These are phyloP conservation scores for Neurospora terricola DNA, from an alignment of 495 filamentous ascomycete species.

Conservation along the genomic window DNA sequence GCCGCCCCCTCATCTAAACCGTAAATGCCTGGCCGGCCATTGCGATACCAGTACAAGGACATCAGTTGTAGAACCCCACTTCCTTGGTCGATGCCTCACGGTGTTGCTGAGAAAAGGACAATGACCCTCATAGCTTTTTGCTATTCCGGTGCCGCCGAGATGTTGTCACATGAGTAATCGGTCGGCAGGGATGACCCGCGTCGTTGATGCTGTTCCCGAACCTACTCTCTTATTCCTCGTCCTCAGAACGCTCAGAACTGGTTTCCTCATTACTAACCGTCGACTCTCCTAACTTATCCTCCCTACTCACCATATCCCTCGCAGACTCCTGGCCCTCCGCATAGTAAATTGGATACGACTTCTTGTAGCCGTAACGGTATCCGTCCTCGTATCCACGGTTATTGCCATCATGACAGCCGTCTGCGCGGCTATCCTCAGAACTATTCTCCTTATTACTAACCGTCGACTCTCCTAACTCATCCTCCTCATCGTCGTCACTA, in stretches of 20 bases:
- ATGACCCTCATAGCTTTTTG: no score
- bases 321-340: background rate
- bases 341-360: background rate
- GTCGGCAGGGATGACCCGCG: background rate
- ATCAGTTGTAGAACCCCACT: no score
- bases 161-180: no score
- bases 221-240: background rate
- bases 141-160: no score
- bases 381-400: background rate
- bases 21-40: no score
- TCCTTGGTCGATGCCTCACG: no score
- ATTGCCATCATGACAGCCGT: background rate
- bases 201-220: background rate
- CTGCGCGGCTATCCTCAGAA: background rate
- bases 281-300: no score
- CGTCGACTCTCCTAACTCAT: background rate
- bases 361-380: background rate
- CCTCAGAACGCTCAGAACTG: background rate
- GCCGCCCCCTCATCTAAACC: no score
- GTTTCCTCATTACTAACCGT: background rate
- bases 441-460: background rate
- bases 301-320: no score
- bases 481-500: background rate
- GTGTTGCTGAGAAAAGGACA: no score
- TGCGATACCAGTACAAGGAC: no score